Percentiles rank a stretch among this genome's conserved stretches.
Conservation (phyloP, 495 filamentous ascomycete genomes). For the Aspergillus baeticus region DNA sequence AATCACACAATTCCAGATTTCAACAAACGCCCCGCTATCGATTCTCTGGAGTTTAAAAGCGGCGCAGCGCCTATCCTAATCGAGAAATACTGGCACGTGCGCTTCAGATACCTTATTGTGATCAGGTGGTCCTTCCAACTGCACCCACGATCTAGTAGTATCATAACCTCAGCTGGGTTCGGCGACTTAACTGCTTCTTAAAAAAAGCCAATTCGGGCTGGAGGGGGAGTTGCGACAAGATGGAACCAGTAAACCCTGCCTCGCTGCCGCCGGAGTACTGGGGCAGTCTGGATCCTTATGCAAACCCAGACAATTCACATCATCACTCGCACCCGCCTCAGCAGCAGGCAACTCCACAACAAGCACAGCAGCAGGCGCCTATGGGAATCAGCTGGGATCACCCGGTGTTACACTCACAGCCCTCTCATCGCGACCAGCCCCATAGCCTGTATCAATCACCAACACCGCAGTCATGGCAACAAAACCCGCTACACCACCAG, state of each 20-base stretch:
- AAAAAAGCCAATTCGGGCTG: conserved; percentile 14
- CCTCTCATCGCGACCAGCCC: conserved; percentile 18
- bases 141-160: conserved; percentile 13
- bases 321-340: conserved; percentile 29
- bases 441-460: conserved; percentile 35
- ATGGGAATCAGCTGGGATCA: conserved; percentile 39
- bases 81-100: conserved; percentile 18
- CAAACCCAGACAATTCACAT: conserved; percentile 22
- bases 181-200: not conserved
- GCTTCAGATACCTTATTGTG: conserved; percentile 13
- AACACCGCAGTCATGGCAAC: conserved; percentile 38
- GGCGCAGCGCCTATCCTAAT: conserved; percentile 16
- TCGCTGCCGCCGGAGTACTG: conserved; percentile 37
- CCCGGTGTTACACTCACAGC: conserved; percentile 30
- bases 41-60: conserved; percentile 7
- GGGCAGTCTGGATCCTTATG: conserved; percentile 39
- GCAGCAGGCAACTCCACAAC: conserved; percentile 22
- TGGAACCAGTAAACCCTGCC: conserved; percentile 39
- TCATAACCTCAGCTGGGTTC: conserved; percentile 3
- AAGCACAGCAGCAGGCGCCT: conserved; percentile 25
- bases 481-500: conserved; percentile 31
- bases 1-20: conserved; percentile 9
- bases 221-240: conserved; percentile 21
- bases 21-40: conserved; percentile 14
- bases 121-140: conserved; percentile 5